phyloP scores from a whole-genome alignment of 1,284 basidiomycete genomes.

The Tylopilus sp. region DNA sequence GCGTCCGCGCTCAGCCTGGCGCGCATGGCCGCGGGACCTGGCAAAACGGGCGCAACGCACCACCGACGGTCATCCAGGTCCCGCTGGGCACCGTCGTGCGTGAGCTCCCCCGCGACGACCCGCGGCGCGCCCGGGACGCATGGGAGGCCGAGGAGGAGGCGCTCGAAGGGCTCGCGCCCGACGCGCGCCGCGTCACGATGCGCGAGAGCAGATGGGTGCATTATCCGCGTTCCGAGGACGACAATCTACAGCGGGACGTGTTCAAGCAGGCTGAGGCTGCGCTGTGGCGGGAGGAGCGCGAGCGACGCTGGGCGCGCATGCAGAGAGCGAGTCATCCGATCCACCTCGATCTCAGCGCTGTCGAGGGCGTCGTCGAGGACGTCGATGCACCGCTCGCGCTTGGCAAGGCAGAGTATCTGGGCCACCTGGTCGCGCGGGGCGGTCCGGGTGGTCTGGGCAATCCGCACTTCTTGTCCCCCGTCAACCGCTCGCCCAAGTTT shows the following conservation, averaged over 20 bases:
- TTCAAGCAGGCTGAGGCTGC: constrained; percentile 72
- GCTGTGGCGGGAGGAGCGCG: constrained; percentile 61
- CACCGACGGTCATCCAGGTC: constrained; percentile 71
- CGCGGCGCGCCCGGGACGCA: constrained; percentile 54
- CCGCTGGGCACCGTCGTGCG: constrained; percentile 86
- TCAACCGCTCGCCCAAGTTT: constrained; percentile 74
- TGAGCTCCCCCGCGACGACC: constrained; percentile 63
- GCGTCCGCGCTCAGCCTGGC: constrained; percentile 65
- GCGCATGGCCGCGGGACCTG: constrained; percentile 75
- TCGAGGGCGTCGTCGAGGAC: constrained; percentile 41
- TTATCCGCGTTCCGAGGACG: constrained; percentile 64
- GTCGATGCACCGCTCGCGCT: constrained; percentile 64
- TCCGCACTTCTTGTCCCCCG: constrained; percentile 69
- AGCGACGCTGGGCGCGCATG: constrained; percentile 44
- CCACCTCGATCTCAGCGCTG: constrained; percentile 56
- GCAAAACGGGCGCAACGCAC: constrained; percentile 73
- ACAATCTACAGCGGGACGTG: constrained; percentile 58
- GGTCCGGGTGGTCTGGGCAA: constrained; percentile 89
- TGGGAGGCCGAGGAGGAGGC: constrained; percentile 67
- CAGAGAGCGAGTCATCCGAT: constrained; percentile 46
- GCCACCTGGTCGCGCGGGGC: constrained; percentile 72
- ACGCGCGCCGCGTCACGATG: constrained; percentile 52
- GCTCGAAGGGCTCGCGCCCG: constrained; percentile 43
- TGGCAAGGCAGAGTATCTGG: constrained; percentile 55
- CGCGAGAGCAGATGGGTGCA: constrained; percentile 72